Conservation (phyloP, 73 alveolate species). For the Blepharisma japonicum region DNA sequence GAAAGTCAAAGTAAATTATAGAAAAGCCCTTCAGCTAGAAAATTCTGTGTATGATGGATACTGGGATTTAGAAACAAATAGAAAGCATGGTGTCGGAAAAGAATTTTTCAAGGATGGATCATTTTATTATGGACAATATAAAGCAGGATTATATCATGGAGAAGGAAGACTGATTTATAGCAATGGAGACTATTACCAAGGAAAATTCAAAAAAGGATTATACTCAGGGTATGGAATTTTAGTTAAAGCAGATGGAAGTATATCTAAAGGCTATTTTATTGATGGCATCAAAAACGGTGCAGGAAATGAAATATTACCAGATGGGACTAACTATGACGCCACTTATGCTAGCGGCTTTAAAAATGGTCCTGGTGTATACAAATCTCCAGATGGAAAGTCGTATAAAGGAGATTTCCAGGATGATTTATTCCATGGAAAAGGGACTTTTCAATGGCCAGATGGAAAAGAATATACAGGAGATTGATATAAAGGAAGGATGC, state of each 20-base stretch:
- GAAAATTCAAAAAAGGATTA: not conserved
- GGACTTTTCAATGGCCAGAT: conserved; percentile 67
- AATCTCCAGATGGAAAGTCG: conserved; percentile 47
- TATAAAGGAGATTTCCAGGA: conserved; percentile 49
- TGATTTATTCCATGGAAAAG: conserved; percentile 61
- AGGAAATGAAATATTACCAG: conserved; percentile 7
- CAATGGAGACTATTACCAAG: conserved; percentile 23
- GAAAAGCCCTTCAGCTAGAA: not conserved
- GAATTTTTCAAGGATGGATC: not conserved
- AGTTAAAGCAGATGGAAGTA: conserved; percentile 27
- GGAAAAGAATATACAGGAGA: conserved; percentile 67
- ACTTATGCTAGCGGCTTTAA: conserved; percentile 46
- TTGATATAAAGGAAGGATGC: conserved; percentile 60
- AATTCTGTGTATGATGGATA: conserved; percentile 9
- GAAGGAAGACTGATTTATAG: conserved; percentile 30
- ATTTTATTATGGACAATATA: conserved; percentile 37
- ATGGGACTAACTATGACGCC: conserved; percentile 52
- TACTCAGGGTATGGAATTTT: no score
- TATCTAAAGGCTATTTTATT: not conserved
- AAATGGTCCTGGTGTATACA: conserved; percentile 61
- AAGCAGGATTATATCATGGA: conserved; percentile 29
- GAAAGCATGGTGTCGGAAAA: not conserved
- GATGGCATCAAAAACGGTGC: not conserved
- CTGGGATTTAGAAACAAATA: conserved; percentile 4
- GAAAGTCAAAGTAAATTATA: no score